phyloP scores from a whole-genome alignment of 2,329 filamentous ascomycete genomes.

The Pestalotiopsis fici region DNA sequence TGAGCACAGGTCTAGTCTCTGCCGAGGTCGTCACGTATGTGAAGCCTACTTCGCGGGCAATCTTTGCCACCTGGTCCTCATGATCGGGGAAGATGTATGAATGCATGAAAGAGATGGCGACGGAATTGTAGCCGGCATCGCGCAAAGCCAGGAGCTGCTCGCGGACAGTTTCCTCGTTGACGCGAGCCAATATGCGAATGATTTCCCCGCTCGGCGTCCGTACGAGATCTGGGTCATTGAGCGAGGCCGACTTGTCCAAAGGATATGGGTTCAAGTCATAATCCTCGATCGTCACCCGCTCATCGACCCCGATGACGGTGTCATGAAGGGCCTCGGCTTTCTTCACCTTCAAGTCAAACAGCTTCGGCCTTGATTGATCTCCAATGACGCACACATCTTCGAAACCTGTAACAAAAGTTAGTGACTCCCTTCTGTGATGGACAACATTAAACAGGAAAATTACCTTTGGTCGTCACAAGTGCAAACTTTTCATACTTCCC shows the following conservation, averaged over 20 bases:
- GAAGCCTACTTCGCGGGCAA: slow-evolving; percentile 67
- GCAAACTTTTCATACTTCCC: slow-evolving; percentile 73
- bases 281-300: slow-evolving; percentile 71
- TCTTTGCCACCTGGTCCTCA: slow-evolving; percentile 59
- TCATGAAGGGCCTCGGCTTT: slow-evolving; percentile 70
- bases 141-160: slow-evolving; percentile 61
- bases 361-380: slow-evolving; percentile 70
- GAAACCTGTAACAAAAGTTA: slow-evolving; percentile 40
- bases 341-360: slow-evolving; percentile 70
- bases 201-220: slow-evolving; percentile 67
- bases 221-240: slow-evolving; percentile 49
- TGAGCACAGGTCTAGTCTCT: slow-evolving; percentile 71
- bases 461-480: slow-evolving; percentile 68
- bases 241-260: slow-evolving; percentile 43
- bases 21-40: slow-evolving; percentile 67
- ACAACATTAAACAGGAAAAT: not conserved
- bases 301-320: slow-evolving; percentile 69
- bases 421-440: not conserved
- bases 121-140: slow-evolving; percentile 53
- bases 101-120: slow-evolving; percentile 69
- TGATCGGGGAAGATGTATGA: slow-evolving; percentile 71
- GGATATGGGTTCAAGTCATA: slow-evolving; percentile 64
- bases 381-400: slow-evolving; percentile 73
- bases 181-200: slow-evolving; percentile 64
- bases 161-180: slow-evolving; percentile 55